Base-by-base conservation (phyloP, 176 grass and related monocot genomes). In the Pharus latifolius region DNA sequence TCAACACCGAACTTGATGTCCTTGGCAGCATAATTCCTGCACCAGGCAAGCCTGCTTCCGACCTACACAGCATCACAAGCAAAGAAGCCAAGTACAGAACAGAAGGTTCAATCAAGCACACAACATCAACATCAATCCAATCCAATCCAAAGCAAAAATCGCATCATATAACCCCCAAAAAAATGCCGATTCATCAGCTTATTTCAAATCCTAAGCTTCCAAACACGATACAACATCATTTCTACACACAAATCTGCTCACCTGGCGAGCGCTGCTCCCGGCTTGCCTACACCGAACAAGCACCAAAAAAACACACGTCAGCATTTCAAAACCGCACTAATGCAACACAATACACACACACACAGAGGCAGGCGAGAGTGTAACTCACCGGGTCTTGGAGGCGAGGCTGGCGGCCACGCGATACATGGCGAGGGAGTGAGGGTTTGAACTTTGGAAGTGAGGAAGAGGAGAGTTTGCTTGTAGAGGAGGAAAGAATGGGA, bases 1-100 rank as follows among this genome's bases (percentile, higher is more conserved):
- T 98, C 94, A 10, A 98, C 89, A 44, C 94, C 94, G 83, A 98
- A 98, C 44, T n/a, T 93, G 81, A 98, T 98, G 64, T 98, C 94
- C 65, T 98, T 93, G 14, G 94, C 89, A 7, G 94, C 94, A 88
- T 93, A 98, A 54, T 83, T 98, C 83, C 94, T 90, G 74, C 81
- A 93, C 87, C 81, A 98, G 65, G 63, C 67, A 22, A 97, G 81
- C 46, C 83, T 90, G 57, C 89, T 92, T 72, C 94, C 94, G 81
- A 90, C 78, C 94, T 98, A 46, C 17, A 56, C 0, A 75, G 29
- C 38, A 79, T 66, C n/a, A 43, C 37, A 81, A 47, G 27, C 0
- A 63, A 66, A 5, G 10, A 10, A 79, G 50, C 10, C 22, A 10
- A 22, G 9, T 14, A 56, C 20, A 66, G 5, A 66, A 6, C 14